Evolutionary conservation across 495 filamentous ascomycete species (phyloP).

Genomic region (Aspergillus baeticus): DNA sequence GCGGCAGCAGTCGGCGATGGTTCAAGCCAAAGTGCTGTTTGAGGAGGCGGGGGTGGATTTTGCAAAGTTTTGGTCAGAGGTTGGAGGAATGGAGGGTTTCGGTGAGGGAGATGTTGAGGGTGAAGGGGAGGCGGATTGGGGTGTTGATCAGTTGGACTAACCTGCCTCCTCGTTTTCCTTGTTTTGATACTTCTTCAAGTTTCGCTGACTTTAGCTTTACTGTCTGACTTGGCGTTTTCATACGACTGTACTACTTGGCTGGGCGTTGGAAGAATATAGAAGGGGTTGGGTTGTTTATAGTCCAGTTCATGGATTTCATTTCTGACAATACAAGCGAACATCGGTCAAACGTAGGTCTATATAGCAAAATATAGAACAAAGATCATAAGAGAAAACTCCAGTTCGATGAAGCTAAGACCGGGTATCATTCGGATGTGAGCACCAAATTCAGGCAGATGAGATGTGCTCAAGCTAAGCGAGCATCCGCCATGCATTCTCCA

Average conservation of each 20-base stretch:
- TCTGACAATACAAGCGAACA: too few species aligned
- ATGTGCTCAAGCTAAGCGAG: too few species aligned
- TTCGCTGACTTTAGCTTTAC: too few species aligned
- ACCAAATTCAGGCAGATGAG: too few species aligned
- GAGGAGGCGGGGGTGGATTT: conserved; percentile 70
- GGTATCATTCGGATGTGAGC: too few species aligned
- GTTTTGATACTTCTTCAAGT: neutral
- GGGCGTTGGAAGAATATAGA: neutral
- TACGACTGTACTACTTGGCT: too few species aligned
- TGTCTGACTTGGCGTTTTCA: neutral
- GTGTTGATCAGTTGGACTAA: conserved; percentile 10
- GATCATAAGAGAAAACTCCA: too few species aligned
- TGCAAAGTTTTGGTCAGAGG: conserved; percentile 67
- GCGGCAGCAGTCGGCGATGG: conserved; percentile 61
- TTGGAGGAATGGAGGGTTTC: conserved; percentile 65
- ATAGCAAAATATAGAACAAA: too few species aligned
- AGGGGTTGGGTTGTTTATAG: neutral
- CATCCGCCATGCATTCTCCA: too few species aligned
- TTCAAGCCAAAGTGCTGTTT: conserved; percentile 68
- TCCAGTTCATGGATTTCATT: too few species aligned
- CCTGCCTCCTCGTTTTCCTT: neutral
- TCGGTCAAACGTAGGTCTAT: too few species aligned
- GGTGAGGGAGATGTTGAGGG: neutral
- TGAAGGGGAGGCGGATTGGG: neutral
- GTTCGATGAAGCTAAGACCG: too few species aligned